These are phyloP conservation scores for Primulina eburnea DNA, from an alignment of 257 asterid genomes.

Conservation along the genomic window DNA sequence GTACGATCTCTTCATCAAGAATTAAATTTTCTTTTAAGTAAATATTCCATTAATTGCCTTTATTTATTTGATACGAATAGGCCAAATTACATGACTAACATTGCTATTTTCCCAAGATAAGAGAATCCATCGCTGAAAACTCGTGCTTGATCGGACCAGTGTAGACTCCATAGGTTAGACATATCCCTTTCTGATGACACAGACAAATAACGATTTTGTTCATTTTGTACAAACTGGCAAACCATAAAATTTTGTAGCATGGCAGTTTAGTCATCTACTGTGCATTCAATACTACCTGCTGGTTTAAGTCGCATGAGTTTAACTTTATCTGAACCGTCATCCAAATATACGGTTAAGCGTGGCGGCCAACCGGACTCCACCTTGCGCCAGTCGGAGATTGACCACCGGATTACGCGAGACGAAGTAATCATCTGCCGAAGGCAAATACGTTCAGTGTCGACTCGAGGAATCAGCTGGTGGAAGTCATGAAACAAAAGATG, in stretches of 20 bases:
- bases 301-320: too few species aligned
- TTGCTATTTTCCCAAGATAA: too few species aligned
- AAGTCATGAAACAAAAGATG: neutral
- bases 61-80: neutral
- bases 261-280: too few species aligned
- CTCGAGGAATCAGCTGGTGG: too few species aligned
- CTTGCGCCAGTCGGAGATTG: conserved; percentile 73
- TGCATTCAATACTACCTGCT: neutral
- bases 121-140: too few species aligned
- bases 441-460: neutral
- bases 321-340: conserved; percentile 11
- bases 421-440: conserved; percentile 71
- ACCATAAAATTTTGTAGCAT: too few species aligned
- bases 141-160: too few species aligned
- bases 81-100: too few species aligned
- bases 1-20: conserved; percentile 49
- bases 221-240: too few species aligned
- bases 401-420: conserved; percentile 55
- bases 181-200: too few species aligned
- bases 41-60: neutral
- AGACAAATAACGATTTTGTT: too few species aligned
- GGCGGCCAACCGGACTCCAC: conserved; percentile 86
- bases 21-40: neutral
- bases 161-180: too few species aligned
- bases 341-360: conserved; percentile 77